A percentile compares a stretch with the other conserved stretches of the same genome.
phyloP scores from a whole-genome alignment of 352 stramenopile species.

The Thraustotheca clavata region DNA sequence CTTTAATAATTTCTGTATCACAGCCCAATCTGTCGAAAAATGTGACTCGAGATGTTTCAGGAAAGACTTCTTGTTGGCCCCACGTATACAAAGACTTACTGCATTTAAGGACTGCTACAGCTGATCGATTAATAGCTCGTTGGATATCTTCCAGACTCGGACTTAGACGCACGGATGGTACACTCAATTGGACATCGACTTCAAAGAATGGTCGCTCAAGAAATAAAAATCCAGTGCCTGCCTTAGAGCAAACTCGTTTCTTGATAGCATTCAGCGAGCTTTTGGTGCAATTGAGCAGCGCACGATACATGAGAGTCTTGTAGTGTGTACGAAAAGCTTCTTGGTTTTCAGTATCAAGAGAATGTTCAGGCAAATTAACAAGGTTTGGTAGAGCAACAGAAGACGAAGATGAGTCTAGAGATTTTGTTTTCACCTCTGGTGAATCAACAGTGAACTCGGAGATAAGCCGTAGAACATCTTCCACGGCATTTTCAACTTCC shows the following conservation, averaged over 20 bases:
- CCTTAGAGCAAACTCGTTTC: slow-evolving; percentile 72
- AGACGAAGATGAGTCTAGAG: slow-evolving; percentile 14
- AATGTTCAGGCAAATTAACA: too few relatives aligned
- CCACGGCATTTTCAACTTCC: slow-evolving; percentile 80
- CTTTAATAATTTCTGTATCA: slow-evolving; percentile 85
- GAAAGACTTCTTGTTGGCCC: slow-evolving; percentile 55
- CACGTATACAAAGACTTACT: slow-evolving; percentile 74
- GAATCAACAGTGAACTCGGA: slow-evolving; percentile 58
- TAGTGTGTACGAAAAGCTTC: slow-evolving; percentile 59
- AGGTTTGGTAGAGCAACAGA: slow-evolving; percentile 18
- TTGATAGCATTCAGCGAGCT: slow-evolving; percentile 74
- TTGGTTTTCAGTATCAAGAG: slow-evolving; percentile 28
- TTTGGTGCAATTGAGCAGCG: slow-evolving; percentile 72
- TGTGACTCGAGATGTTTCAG: slow-evolving; percentile 38
- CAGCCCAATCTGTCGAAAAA: slow-evolving; percentile 80
- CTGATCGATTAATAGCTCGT: slow-evolving; percentile 71
- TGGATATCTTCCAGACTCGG: slow-evolving; percentile 81
- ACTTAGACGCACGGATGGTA: slow-evolving; percentile 69
- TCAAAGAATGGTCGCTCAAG: slow-evolving; percentile 81
- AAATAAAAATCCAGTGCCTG: slow-evolving; percentile 70
- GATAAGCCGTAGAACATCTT: slow-evolving; percentile 63
- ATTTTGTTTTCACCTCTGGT: slow-evolving; percentile 4
- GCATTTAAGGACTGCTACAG: slow-evolving; percentile 71
- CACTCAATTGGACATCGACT: slow-evolving; percentile 73
- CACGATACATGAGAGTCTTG: slow-evolving; percentile 71